phyloP scores from a whole-genome alignment of 2,329 filamentous ascomycete genomes.

The Pyrenochaeta sp. region DNA sequence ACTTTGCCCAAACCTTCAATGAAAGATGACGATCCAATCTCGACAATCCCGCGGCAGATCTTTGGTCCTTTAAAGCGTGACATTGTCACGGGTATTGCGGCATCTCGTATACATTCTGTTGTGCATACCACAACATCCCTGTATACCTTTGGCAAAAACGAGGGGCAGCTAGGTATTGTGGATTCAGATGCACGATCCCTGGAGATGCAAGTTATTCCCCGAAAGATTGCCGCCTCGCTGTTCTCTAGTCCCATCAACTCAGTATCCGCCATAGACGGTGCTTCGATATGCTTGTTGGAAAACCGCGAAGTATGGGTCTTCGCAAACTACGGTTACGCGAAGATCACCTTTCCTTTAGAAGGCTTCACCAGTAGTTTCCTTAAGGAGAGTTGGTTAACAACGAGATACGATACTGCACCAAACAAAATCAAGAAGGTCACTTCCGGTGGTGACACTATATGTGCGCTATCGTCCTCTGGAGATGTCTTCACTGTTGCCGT shows the following conservation, averaged over 20 bases:
- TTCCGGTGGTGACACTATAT: conserved; percentile 89
- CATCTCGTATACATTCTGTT: conserved; percentile 90
- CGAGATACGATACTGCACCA: conserved; percentile 69
- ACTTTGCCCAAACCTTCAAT: conserved; percentile 71
- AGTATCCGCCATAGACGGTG: conserved; percentile 88
- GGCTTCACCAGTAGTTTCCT: conserved; percentile 75
- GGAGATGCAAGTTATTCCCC: conserved; percentile 80
- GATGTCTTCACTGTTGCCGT: conserved; percentile 88
- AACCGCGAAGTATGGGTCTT: conserved; percentile 93
- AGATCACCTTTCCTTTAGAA: conserved; percentile 82
- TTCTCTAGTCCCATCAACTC: conserved; percentile 76
- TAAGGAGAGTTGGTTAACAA: conserved; percentile 70
- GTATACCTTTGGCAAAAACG: conserved; percentile 95
- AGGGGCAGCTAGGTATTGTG: conserved; percentile 91
- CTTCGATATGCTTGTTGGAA: conserved; percentile 84
- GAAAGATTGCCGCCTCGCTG: conserved; percentile 87
- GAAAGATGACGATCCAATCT: conserved; percentile 84
- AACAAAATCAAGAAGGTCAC: conserved; percentile 79
- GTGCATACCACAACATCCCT: conserved; percentile 82
- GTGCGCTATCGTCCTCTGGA: conserved; percentile 81
- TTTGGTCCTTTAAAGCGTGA: conserved; percentile 93
- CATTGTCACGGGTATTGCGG: conserved; percentile 79
- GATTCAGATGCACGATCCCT: conserved; percentile 94
- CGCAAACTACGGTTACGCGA: conserved; percentile 95
- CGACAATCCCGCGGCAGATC: conserved; percentile 82